Evolutionary conservation across 2,329 filamentous ascomycete species (phyloP).

Genomic region (Aureobasidium vineae): DNA sequence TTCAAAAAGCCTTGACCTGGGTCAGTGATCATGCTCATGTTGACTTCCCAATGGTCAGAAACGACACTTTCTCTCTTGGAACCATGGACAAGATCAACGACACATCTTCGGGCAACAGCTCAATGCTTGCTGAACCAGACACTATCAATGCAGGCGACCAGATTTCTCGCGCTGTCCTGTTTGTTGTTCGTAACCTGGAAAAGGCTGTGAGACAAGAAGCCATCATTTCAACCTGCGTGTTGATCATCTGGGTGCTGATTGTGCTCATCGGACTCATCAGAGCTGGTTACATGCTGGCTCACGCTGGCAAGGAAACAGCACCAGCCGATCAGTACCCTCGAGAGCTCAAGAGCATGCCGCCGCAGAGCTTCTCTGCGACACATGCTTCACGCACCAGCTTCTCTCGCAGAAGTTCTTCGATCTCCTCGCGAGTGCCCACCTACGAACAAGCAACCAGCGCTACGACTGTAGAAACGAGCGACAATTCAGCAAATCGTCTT

Average conservation of each 20-base stretch:
- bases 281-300: conserved; percentile 60
- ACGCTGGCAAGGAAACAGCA: conserved; percentile 42
- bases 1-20: conserved; percentile 92
- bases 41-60: conserved; percentile 71
- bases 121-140: conserved; percentile 71
- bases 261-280: conserved; percentile 71
- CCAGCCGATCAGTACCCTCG: conserved; percentile 29
- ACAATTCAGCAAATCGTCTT: conserved; percentile 44
- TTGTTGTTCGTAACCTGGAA: conserved; percentile 66
- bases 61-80: conserved; percentile 80
- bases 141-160: conserved; percentile 73
- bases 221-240: conserved; percentile 71
- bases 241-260: conserved; percentile 75
- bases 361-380: conserved; percentile 24
- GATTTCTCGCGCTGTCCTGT: conserved; percentile 71
- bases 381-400: conserved; percentile 18
- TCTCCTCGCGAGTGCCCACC: conserved; percentile 37
- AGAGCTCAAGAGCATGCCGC: conserved; percentile 22
- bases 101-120: conserved; percentile 55
- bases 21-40: conserved; percentile 83
- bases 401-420: conserved; percentile 20
- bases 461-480: conserved; percentile 34
- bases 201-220: conserved; percentile 71
- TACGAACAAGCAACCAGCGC: conserved; percentile 42
- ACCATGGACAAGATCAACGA: conserved; percentile 57